These are phyloP conservation scores for Neurospora sp. DNA, from an alignment of 495 filamentous ascomycete species.

Conservation along the genomic window DNA sequence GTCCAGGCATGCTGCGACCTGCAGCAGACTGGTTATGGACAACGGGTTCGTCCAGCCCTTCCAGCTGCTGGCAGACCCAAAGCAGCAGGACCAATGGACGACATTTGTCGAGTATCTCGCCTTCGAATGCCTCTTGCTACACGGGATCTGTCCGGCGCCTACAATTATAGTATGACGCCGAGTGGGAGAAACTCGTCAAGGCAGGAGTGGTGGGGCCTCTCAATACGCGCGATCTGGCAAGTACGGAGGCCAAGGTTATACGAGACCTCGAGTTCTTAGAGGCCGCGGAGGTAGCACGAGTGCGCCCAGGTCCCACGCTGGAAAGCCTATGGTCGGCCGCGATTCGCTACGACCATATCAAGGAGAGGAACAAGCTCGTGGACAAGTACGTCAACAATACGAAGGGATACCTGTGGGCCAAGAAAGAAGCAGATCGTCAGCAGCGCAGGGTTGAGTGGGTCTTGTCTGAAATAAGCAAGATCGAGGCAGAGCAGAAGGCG, in stretches of 20 bases:
- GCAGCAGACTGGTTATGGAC: neutral
- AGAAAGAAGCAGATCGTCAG: neutral
- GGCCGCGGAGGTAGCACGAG: too few relatives aligned
- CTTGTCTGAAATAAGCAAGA: too few relatives aligned
- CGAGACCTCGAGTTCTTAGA: too few relatives aligned
- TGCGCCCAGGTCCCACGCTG: too few relatives aligned
- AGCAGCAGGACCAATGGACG: slow-evolving; percentile 1
- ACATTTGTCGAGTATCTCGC: slow-evolving; percentile 1
- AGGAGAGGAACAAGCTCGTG: too few relatives aligned
- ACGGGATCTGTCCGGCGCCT: neutral
- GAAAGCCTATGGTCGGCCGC: too few relatives aligned
- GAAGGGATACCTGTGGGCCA: neutral
- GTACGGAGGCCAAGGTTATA: too few relatives aligned
- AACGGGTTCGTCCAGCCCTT: neutral
- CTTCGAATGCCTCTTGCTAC: neutral
- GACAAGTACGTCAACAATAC: neutral
- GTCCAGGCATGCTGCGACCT: neutral
- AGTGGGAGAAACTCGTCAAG: too few relatives aligned
- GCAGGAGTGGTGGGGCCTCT: too few relatives aligned
- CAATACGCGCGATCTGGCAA: too few relatives aligned
- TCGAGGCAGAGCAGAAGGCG: neutral
- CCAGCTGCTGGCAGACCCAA: slow-evolving; percentile 1
- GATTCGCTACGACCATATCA: too few relatives aligned
- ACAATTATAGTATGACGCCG: neutral
- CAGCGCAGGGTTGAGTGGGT: too few relatives aligned